Base-by-base conservation (phyloP, 768 basidiomycete genomes). In the Pholiota microspora region DNA sequence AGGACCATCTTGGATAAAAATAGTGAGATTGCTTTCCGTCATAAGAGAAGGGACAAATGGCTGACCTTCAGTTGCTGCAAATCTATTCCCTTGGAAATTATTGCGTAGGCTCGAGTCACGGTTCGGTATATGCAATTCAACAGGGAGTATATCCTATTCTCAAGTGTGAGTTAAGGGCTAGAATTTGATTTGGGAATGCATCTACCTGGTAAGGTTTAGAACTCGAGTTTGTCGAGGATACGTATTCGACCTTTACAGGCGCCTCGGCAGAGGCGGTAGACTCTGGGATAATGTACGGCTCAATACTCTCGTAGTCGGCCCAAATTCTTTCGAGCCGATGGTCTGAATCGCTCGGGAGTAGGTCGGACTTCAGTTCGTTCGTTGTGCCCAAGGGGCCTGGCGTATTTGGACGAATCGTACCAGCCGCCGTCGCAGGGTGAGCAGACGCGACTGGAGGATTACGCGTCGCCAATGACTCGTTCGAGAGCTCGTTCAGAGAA, bases 251-350 rank as follows among this genome's bases (percentile, higher is more conserved):
- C 56, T 78, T 83, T 27, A 85, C 75, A 55, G 81, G 77, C 66
- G 79, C 78, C 13, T 62, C 55, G 18, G 77, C 73, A 36, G 75
- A 74, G 29, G 85, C 78, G 0, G 63, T 59, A 0, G 61, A 60
- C 23, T 85, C 83, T 8, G 77, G 71, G 13, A 75, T 61, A 28
- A 92, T 77, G 60, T 88, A 86, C 0, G 88, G 84, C 63, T 89
- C 89, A 42, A 92, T 76, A 58, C 86, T 86, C 53, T 89, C 87
- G 69, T 92, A 97, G 62, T 97, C 94, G 2, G 79, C 81, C 89
- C 92, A 92, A 7, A 97, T 76, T 48, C 86, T 77, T 64, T 94
- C 91, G 66, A 97, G 76, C 62, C 88, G 76, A 53, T 86, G 82
- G 65, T 96, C 93, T n/a, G 90, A 90, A 60, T 94, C 92, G 56